These are phyloP conservation scores for Curvularia hawaiiensis DNA, from an alignment of 2,329 filamentous ascomycete genomes.

Conservation along the genomic window DNA sequence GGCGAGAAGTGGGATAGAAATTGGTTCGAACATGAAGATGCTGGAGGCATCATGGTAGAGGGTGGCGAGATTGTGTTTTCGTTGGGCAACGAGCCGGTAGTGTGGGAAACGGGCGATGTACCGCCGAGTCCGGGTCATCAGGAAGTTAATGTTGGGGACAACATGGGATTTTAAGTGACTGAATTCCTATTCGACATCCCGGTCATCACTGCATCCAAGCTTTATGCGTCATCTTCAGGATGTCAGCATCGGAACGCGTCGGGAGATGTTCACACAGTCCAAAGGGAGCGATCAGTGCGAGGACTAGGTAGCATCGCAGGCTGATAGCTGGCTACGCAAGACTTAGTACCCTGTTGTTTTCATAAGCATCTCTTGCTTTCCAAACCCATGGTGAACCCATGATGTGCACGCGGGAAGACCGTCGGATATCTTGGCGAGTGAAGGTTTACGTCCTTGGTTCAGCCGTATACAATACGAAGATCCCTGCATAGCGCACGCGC, in stretches of 20 bases:
- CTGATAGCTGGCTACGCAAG: not conserved
- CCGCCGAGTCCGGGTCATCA: conserved; percentile 44
- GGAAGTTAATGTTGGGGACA: conserved; percentile 29
- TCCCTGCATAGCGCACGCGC: not conserved
- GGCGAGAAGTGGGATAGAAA: conserved; percentile 58
- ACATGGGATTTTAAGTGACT: not conserved
- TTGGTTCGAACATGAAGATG: conserved; percentile 61
- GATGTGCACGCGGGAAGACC: not conserved
- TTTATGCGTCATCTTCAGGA: no score
- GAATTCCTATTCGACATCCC: not conserved
- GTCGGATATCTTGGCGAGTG: not conserved
- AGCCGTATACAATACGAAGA: not conserved
- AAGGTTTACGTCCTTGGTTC: not conserved
- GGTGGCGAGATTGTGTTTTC: conserved; percentile 44
- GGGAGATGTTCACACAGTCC: not conserved
- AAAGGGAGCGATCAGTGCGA: not conserved
- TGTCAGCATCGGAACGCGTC: not conserved
- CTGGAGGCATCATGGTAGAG: conserved; percentile 38
- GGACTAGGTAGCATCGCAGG: not conserved
- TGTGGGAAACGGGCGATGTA: conserved; percentile 41
- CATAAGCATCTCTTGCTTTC: not conserved
- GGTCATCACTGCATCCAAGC: no score
- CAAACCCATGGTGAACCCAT: not conserved
- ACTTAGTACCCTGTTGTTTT: not conserved
- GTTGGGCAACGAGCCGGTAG: conserved; percentile 33